phyloP scores from a whole-genome alignment of 805 yeast genomes.

The Zygotorulaspora florentina region DNA sequence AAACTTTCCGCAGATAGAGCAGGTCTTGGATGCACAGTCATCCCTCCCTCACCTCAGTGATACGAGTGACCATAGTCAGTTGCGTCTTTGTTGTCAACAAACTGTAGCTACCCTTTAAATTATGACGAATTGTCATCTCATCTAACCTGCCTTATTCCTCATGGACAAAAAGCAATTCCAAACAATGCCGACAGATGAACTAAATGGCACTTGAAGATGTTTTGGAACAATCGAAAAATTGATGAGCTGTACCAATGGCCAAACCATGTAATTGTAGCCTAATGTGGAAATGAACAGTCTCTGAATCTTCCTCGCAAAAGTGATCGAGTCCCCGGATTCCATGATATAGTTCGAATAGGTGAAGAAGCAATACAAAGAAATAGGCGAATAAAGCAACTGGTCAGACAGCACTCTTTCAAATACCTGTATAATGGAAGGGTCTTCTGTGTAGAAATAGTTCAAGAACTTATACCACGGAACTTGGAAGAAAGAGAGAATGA shows the following conservation, averaged over 20 bases:
- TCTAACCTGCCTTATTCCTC: conserved; percentile 51
- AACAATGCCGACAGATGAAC: conserved; percentile 77
- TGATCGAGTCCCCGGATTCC: conserved; percentile 66
- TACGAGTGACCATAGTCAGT: too few species aligned
- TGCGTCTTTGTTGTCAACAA: too few species aligned
- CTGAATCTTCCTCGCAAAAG: conserved; percentile 59
- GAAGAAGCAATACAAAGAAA: conserved; percentile 75
- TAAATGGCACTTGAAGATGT: conserved; percentile 82
- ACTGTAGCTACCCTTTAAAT: not conserved
- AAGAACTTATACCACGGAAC: conserved; percentile 85
- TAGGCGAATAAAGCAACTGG: conserved; percentile 84
- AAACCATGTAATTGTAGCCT: conserved; percentile 64
- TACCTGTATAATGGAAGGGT: conserved; percentile 80
- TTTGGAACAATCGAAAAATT: conserved; percentile 69
- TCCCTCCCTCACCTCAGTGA: too few species aligned
- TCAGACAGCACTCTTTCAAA: conserved; percentile 85
- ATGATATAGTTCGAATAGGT: conserved; percentile 77
- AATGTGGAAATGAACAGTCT: conserved; percentile 65
- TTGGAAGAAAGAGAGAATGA: conserved; percentile 74
- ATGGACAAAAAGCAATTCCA: conserved; percentile 93
- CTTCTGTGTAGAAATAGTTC: conserved; percentile 70
- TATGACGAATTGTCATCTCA: conserved; percentile 6
- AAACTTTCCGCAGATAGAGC: too few species aligned
- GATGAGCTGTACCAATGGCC: conserved; percentile 79
- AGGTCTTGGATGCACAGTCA: too few species aligned